These are phyloP conservation scores for Medicago lupulina DNA, from an alignment of 306 rosid genomes.

Conservation along the genomic window DNA sequence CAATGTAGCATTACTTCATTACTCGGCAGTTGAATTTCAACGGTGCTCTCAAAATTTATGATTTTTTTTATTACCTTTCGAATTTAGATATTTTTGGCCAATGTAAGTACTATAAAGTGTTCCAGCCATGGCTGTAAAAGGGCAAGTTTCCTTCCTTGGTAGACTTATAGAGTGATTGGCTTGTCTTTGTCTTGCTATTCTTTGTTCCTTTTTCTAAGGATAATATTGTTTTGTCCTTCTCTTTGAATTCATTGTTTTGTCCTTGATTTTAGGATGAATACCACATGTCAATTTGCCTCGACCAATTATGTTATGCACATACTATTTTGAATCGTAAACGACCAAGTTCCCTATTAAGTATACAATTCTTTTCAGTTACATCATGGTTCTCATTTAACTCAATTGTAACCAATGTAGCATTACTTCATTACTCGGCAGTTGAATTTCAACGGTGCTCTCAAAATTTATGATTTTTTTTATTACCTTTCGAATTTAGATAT, in stretches of 20 bases:
- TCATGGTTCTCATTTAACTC: neutral
- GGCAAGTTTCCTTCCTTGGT: conserved; percentile 3
- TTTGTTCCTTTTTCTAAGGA: conserved; percentile 1
- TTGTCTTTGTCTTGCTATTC: conserved; percentile 18
- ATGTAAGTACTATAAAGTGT: neutral
- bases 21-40: neutral
- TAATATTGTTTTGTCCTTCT: conserved; percentile 3
- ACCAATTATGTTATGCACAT: too few relatives aligned
- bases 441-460: neutral
- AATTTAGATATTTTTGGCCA: conserved; percentile 14
- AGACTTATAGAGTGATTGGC: conserved; percentile 18
- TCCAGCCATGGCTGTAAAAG: neutral
- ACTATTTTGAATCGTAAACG: too few relatives aligned
- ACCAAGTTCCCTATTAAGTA: too few relatives aligned
- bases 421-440: neutral
- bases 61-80: conserved; percentile 4
- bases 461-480: neutral
- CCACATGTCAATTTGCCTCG: too few relatives aligned
- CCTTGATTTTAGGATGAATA: too few relatives aligned
- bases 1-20: neutral
- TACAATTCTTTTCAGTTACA: neutral
- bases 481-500: conserved; percentile 11
- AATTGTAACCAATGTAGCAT: neutral
- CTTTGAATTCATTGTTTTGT: conserved; percentile 6
- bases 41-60: neutral